phyloP scores from a whole-genome alignment of 352 stramenopile genomes.

The Phytophthora podocarpi region DNA sequence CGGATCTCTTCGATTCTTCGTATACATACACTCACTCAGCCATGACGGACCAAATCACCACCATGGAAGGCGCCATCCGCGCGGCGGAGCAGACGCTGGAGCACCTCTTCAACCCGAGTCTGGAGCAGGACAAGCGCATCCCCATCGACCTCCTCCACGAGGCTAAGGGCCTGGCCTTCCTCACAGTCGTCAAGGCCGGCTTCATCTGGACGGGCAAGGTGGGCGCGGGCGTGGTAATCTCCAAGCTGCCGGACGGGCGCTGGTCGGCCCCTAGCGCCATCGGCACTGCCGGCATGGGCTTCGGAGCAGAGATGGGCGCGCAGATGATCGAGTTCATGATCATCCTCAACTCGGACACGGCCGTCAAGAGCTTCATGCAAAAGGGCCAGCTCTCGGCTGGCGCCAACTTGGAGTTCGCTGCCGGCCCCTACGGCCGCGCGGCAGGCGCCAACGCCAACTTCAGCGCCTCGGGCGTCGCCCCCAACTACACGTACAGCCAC shows the following conservation, averaged over 20 bases:
- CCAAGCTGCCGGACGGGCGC: constrained; percentile 92
- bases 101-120: constrained; percentile 89
- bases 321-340: constrained; percentile 91
- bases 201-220: constrained; percentile 89
- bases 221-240: constrained; percentile 93
- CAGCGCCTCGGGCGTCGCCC: constrained; percentile 70
- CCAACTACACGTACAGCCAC: constrained; percentile 91
- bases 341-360: constrained; percentile 94
- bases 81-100: constrained; percentile 91
- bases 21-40: too few species aligned
- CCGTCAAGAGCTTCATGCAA: constrained; percentile 92
- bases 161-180: constrained; percentile 91
- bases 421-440: constrained; percentile 78
- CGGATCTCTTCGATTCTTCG: constrained; percentile 22
- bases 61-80: constrained; percentile 91
- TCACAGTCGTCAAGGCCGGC: constrained; percentile 92
- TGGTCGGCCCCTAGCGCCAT: constrained; percentile 97
- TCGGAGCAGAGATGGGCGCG: constrained; percentile 76
- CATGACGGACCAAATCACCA: constrained; percentile 85
- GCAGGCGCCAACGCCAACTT: constrained; percentile 81
- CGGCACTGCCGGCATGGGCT: constrained; percentile 90
- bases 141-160: constrained; percentile 90
- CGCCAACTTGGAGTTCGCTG: constrained; percentile 84
- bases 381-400: constrained; percentile 84
- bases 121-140: constrained; percentile 90